These are phyloP conservation scores for Hypsizygus marmoreus DNA, from an alignment of 768 basidiomycete species.

Conservation along the genomic window DNA sequence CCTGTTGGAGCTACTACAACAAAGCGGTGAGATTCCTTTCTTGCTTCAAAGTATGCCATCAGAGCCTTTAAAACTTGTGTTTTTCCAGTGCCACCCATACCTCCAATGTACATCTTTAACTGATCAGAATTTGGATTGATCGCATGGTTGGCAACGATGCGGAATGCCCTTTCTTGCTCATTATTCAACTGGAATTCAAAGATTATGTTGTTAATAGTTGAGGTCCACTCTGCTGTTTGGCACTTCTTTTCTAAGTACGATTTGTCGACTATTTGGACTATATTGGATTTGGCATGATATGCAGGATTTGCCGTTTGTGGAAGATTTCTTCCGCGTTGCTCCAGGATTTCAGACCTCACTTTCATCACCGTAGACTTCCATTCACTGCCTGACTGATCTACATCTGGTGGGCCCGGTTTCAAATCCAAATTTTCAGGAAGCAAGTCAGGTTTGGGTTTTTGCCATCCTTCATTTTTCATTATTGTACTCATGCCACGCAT, in stretches of 20 bases:
- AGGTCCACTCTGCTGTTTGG: too few species aligned
- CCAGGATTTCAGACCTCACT: neutral
- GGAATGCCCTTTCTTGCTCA: too few species aligned
- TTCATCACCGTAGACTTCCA: neutral
- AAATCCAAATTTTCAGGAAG: neutral
- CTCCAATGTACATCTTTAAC: too few species aligned
- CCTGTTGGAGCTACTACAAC: too few species aligned
- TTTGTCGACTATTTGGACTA: conserved; percentile 3
- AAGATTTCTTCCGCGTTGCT: neutral
- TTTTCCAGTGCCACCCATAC: conserved; percentile 20
- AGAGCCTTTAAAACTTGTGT: conserved; percentile 19
- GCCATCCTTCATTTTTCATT: neutral
- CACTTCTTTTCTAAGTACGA: too few species aligned
- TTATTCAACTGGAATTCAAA: too few species aligned
- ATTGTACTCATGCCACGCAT: neutral
- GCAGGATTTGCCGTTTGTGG: neutral
- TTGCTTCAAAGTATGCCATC: conserved; percentile 26
- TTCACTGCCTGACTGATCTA: neutral
- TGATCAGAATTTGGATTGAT: too few species aligned
- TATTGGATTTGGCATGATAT: neutral
- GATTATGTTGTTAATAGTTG: too few species aligned
- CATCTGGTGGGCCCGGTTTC: neutral
- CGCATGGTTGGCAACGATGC: too few species aligned
- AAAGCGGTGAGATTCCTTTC: too few species aligned
- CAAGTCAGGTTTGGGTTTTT: neutral